Percentiles rank a stretch among this genome's conserved stretches.
Evolutionary conservation across 139 green algal genomes (phyloP).

Genomic region (Chlorella sp.): DNA sequence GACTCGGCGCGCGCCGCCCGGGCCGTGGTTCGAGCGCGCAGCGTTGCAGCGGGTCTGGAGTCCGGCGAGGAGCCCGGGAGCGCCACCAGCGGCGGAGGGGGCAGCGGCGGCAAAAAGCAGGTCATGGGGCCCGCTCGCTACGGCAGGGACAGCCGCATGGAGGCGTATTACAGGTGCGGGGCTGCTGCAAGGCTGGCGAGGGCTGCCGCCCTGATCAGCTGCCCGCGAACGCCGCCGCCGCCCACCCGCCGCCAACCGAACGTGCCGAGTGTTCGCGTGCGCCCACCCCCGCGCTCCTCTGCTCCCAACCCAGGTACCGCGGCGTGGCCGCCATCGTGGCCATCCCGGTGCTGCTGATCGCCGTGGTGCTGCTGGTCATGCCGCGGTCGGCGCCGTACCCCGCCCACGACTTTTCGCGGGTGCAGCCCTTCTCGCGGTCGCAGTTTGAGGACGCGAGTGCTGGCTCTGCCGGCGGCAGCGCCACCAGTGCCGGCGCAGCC

Average conservation of each 20-base stretch:
- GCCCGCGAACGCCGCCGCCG: background rate
- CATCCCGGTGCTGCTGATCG: conserved; percentile 65
- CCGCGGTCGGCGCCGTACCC: conserved; percentile 40
- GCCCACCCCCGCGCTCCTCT: background rate
- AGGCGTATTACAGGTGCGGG: background rate
- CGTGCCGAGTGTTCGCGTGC: background rate
- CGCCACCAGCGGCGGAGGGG: background rate
- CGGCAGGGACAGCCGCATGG: background rate
- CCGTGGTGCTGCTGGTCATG: conserved; percentile 63
- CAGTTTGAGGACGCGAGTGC: conserved; percentile 19
- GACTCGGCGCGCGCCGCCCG: too few species aligned
- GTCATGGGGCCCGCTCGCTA: background rate
- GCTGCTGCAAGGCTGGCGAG: background rate
- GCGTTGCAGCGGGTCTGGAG: background rate
- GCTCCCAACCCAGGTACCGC: conserved; percentile 24
- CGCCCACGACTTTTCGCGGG: conserved; percentile 40
- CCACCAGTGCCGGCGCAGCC: background rate
- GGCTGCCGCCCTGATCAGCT: background rate
- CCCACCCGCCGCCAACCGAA: background rate
- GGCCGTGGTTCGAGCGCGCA: background rate
- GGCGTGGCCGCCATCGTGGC: conserved; percentile 18
- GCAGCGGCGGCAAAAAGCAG: conserved; percentile 2
- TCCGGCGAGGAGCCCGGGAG: background rate
- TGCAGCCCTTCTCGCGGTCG: conserved; percentile 21
- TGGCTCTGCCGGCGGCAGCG: background rate